Evolutionary conservation across 345 rosid species (phyloP), one percentile per base, ranked within the genome.

Genomic region (Barbarea vulgaris): DNA sequence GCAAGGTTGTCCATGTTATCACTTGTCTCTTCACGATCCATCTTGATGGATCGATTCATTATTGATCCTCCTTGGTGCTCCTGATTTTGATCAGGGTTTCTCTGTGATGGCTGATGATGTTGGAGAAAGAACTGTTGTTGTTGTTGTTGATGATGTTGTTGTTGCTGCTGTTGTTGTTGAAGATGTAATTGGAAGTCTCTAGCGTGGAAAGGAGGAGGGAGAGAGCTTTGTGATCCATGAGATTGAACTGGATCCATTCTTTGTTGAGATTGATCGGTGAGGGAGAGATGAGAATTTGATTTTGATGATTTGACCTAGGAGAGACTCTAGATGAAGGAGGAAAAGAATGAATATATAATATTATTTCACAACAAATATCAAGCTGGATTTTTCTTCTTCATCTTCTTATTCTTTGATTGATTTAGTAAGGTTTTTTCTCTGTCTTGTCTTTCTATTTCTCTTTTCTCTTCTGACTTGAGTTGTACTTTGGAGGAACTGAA

Each of bases 161-260:
- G 57, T 0, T 69, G 70, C 18, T 75, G 81, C 7, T 80, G 83
- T 39, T 80, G 92, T 67, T 85, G 88, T 42, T 87, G 93, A 27
- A 79, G 89, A 44, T 91, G 98, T 66, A 94, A 82, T 58, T 91
- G 96, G 80, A 94, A 94, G 68, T 94, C 97, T 83, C 98, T 82
- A 6, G 93, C 81, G 74, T 91, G 92, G 74, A 91, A 94, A 67
- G 97, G 97, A 68, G 97, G 96, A 18, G 97, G 97, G 37, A 92
- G 91, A 22, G 96, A 84, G 77, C 78, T 59, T 66, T 88, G 97
- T 50, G 81, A 57, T 55, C 92, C 91, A 64, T 90, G 96, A 64
- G 97, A 85, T 67, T 89, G 83, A 48, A 85, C 84, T 61, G 93
- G 94, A 89, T 93, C 97, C 97, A 93, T 91, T 39, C 25, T 53